Evolutionary conservation across 2,329 filamentous ascomycete species (phyloP), one percentile per base, ranked within the genome.

Genomic region (Cladorrhinum sp.): DNA sequence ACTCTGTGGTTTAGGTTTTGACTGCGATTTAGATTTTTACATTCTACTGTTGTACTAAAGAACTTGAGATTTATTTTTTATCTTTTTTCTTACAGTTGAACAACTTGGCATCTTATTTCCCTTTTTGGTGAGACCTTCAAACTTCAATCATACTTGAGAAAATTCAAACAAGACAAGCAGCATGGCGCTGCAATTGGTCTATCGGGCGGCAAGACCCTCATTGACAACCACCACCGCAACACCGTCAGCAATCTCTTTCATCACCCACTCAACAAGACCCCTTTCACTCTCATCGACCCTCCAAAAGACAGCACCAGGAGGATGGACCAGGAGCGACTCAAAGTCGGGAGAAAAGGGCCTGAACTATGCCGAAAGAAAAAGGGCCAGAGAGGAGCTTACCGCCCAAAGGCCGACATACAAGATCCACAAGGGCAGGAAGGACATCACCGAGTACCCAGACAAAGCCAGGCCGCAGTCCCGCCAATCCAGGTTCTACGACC

Each of bases 251-350:
- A 29, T 58, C 38, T 56, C 61, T 18, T 50, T 55, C 48, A 49
- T 57, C 7, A 23, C 50, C 61, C 59, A 59, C 57, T 69, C 63
- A 22, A 67, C 69, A 32, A 79, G 80, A 62, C 69, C 76, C 69
- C 81, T 82, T 22, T 87, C 85, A 48, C 79, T 91, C 62, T 89
- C 88, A 9, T 88, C 88, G 49, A 92, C 92, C 68, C 83, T 86
- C 65, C 79, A 82, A 16, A 9, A 16, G 7, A 23, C 18, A 25
- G 24, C 2, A 48, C 24, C 52, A 36, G 24, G 22, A 13, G 41
- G n/a, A 13, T 23, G 27, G 13, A 6, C 41, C 41, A 6, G 41
- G 52, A 29, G 20, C 29, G 29, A 24, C 45, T n/a, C n/a, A n/a
- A n/a, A 58, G n/a, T 23, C 20, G 55, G 55, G 36, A 55, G 20